Conservation (phyloP, 202 grass and related monocot species). For the Eragrostis tef region DNA sequence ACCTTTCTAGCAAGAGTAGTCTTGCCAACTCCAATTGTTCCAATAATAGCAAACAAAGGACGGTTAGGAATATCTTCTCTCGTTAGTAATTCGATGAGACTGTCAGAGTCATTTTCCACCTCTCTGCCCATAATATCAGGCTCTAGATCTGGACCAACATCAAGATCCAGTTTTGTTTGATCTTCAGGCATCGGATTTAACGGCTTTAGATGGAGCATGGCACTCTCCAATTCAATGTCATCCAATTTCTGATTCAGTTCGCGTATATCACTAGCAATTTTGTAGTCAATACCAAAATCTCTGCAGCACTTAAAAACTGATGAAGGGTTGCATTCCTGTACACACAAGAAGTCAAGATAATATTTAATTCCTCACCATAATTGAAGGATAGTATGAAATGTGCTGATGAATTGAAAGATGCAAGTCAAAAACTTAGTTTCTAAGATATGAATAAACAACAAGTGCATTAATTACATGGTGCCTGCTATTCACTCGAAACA, state of each 20-base stretch:
- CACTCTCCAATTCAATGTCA: conserved; percentile 8
- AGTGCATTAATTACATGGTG: too few relatives aligned
- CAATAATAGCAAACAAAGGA: conserved; percentile 46
- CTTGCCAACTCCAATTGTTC: conserved; percentile 58
- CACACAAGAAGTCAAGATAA: conserved; percentile 5
- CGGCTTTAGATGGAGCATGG: conserved; percentile 22
- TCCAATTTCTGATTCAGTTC: conserved; percentile 49
- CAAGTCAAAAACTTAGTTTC: too few relatives aligned
- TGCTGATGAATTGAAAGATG: background rate
- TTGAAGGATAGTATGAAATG: conserved; percentile 11
- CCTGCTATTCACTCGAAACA: too few relatives aligned
- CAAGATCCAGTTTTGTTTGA: conserved; percentile 48
- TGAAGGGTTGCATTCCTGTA: conserved; percentile 54
- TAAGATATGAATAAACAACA: too few relatives aligned
- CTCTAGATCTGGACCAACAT: conserved; percentile 45
- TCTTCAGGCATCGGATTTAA: conserved; percentile 25
- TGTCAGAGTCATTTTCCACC: conserved; percentile 33
- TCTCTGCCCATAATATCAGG: conserved; percentile 49
- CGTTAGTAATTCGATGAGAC: conserved; percentile 39
- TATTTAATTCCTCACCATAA: background rate
- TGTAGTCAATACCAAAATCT: conserved; percentile 36
- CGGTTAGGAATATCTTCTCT: background rate
- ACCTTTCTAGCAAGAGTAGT: conserved; percentile 54
- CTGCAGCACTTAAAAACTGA: conserved; percentile 49
- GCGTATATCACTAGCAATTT: conserved; percentile 35